phyloP scores from a whole-genome alignment of 2,329 filamentous ascomycete genomes.

The Bertia moriformis region DNA sequence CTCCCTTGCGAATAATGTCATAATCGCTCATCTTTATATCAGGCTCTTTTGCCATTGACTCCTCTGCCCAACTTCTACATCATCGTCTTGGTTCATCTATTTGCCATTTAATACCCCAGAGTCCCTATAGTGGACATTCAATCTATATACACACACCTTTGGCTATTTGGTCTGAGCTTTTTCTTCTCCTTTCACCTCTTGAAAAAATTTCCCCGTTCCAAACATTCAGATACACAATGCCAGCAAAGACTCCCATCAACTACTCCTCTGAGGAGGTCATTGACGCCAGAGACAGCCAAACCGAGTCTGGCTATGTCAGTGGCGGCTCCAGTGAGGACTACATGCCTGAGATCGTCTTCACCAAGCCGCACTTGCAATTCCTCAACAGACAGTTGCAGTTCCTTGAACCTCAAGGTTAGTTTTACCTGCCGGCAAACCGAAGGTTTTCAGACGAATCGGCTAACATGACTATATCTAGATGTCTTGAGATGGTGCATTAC shows the following conservation, averaged over 20 bases:
- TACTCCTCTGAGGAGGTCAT: conserved; percentile 11
- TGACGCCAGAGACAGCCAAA: conserved; percentile 10
- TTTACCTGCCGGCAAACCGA: conserved; percentile 9
- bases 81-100: too few relatives aligned
- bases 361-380: conserved; percentile 48
- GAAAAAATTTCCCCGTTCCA: too few relatives aligned
- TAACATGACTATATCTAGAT: conserved; percentile 62
- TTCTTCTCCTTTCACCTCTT: too few relatives aligned
- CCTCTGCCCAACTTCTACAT: not conserved
- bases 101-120: too few relatives aligned
- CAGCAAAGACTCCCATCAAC: conserved; percentile 17
- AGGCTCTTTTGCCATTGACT: not conserved
- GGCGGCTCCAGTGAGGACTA: conserved; percentile 38
- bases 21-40: conserved; percentile 1
- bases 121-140: too few relatives aligned
- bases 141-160: too few relatives aligned
- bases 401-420: conserved; percentile 45
- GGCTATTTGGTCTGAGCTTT: too few relatives aligned
- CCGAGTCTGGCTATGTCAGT: conserved; percentile 48
- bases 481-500: conserved; percentile 85
- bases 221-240: conserved; percentile 13
- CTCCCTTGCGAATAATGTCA: not conserved
- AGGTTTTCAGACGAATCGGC: conserved; percentile 33
- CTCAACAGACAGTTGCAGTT: conserved; percentile 48
- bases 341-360: conserved; percentile 47